phyloP scores from a whole-genome alignment of 2,329 filamentous ascomycete species.

The Fonsecaea monophora region DNA sequence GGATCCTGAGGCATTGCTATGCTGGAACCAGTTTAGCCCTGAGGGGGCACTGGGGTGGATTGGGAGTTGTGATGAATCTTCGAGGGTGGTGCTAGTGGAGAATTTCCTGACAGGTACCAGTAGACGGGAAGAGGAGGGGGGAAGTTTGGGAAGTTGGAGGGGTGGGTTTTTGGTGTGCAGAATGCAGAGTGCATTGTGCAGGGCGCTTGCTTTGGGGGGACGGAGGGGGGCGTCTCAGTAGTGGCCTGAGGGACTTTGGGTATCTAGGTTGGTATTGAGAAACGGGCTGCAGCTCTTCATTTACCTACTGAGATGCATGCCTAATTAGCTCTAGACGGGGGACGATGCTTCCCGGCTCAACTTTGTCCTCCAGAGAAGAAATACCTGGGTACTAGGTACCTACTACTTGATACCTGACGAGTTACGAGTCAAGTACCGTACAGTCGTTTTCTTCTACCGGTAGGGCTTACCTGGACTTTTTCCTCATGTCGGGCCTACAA shows the following conservation, averaged over 20 bases:
- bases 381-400: too few species aligned
- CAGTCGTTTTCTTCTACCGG: neutral
- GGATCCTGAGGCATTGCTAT: slow-evolving; percentile 33
- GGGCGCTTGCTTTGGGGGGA: neutral
- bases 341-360: neutral
- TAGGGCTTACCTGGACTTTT: neutral
- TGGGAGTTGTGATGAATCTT: neutral
- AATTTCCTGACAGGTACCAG: neutral
- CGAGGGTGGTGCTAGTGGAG: neutral
- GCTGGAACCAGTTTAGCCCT: slow-evolving; percentile 23
- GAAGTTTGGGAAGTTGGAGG: slow-evolving; percentile 3
- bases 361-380: too few species aligned
- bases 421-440: too few species aligned
- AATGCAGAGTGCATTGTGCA: neutral
- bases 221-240: neutral
- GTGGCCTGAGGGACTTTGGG: neutral
- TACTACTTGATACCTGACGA: too few species aligned
- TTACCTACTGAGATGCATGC: neutral
- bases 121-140: neutral
- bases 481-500: too few species aligned
- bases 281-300: neutral
- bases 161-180: slow-evolving; percentile 1
- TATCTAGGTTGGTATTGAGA: neutral
- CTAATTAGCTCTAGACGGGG: neutral
- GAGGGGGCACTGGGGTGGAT: neutral